These are phyloP conservation scores for Allium fistulosum DNA, from an alignment of 106 monocot species.

Conservation along the genomic window DNA sequence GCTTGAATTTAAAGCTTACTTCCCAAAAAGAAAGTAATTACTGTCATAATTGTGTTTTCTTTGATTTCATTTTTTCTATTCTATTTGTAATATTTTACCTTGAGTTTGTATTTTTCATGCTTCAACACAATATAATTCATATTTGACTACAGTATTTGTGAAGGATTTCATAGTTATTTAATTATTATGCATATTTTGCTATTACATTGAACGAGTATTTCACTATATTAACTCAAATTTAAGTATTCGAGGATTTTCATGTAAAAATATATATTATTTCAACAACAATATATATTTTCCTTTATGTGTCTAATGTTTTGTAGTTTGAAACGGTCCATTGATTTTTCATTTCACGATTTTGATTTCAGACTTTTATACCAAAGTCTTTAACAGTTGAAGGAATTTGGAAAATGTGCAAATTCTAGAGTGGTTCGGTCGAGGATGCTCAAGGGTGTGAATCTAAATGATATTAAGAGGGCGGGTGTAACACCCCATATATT, in stretches of 20 bases:
- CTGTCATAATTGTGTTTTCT: background rate
- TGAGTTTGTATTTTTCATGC: too few relatives aligned
- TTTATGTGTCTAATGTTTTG: background rate
- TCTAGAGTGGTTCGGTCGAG: constrained; percentile 61
- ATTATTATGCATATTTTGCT: too few relatives aligned
- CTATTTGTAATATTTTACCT: too few relatives aligned
- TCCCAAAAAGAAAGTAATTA: constrained; percentile 38
- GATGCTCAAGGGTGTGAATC: constrained; percentile 60
- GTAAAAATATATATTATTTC: too few relatives aligned
- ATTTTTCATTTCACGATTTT: constrained; percentile 45
- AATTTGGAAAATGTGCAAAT: constrained; percentile 85
- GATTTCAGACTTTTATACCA: constrained; percentile 42
- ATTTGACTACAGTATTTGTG: too few relatives aligned
- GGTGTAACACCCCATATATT: constrained; percentile 13
- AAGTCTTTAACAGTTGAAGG: constrained; percentile 51
- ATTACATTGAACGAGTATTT: background rate
- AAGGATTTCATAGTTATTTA: too few relatives aligned
- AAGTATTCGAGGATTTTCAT: too few relatives aligned
- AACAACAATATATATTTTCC: background rate
- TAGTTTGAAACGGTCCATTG: too few relatives aligned
- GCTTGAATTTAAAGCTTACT: constrained; percentile 65
- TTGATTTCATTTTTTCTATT: background rate
- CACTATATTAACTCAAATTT: too few relatives aligned
- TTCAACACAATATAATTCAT: too few relatives aligned
- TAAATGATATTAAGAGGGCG: constrained; percentile 80